Evolutionary conservation across 2,329 filamentous ascomycete species (phyloP).

Genomic region (Paramyrothecium sp.): DNA sequence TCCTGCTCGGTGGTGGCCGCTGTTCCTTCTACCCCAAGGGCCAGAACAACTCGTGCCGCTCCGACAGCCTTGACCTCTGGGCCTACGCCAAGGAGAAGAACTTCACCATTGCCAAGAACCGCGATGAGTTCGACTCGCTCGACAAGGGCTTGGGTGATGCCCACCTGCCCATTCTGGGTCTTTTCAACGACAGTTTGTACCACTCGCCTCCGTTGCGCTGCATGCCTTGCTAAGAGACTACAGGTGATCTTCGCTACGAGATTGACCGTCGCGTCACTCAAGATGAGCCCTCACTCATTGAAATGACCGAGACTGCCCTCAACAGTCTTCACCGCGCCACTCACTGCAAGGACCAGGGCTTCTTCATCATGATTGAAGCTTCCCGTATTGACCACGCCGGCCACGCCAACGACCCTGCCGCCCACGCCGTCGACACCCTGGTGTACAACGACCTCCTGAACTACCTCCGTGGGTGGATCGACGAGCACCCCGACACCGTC

Average conservation of each 20-base stretch:
- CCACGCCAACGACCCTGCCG: conserved; percentile 52
- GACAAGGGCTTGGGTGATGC: conserved; percentile 15
- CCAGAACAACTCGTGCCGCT: conserved; percentile 29
- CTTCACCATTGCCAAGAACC: conserved; percentile 32
- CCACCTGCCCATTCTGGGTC: conserved; percentile 31
- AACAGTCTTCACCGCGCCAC: conserved; percentile 28
- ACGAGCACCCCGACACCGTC: conserved; percentile 31
- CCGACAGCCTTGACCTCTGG: conserved; percentile 32
- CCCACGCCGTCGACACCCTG: conserved; percentile 43
- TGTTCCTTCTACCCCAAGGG: conserved; percentile 36
- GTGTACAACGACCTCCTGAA: conserved; percentile 34
- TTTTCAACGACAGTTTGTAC: conserved; percentile 28
- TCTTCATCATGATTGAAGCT: conserved; percentile 30
- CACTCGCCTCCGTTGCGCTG: neutral
- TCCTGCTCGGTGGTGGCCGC: conserved; percentile 33
- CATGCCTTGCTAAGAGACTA: neutral
- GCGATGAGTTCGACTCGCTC: conserved; percentile 25
- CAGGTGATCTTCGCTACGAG: conserved; percentile 28
- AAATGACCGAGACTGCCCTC: conserved; percentile 29
- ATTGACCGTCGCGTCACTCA: conserved; percentile 24
- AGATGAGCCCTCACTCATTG: conserved; percentile 14
- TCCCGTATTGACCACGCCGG: conserved; percentile 31
- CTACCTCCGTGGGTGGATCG: conserved; percentile 32
- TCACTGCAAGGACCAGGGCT: conserved; percentile 23
- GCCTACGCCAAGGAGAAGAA: conserved; percentile 26